Evolutionary conservation across 441 rosid species (phyloP).

Genomic region (Geranium incanum): DNA sequence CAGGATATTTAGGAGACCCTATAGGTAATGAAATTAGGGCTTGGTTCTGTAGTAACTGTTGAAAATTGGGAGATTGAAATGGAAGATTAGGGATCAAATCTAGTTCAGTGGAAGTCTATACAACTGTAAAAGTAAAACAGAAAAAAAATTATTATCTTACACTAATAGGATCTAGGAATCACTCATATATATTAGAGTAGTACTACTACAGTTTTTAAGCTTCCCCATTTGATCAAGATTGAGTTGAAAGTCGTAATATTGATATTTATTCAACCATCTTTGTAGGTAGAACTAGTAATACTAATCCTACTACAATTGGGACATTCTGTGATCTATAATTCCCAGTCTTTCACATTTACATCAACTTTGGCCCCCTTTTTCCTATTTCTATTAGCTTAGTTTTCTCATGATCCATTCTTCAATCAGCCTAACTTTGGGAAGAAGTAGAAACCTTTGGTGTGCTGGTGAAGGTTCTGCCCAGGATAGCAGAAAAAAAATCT

Average conservation of each 20-base stretch:
- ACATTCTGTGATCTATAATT: not conserved
- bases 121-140: not conserved
- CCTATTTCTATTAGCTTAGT: not conserved
- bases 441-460: not conserved
- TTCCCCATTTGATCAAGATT: not conserved
- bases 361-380: not conserved
- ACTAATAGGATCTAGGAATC: not conserved
- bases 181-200: not conserved
- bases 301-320: not conserved
- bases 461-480: not conserved
- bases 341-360: not conserved
- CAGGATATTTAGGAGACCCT: not conserved
- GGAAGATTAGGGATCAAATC: not conserved
- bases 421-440: not conserved
- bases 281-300: not conserved
- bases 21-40: not conserved
- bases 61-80: not conserved
- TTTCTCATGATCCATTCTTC: not conserved
- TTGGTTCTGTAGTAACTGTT: not conserved
- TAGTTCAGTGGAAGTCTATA: not conserved
- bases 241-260: not conserved
- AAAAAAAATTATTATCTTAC: not conserved
- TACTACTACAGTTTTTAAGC: not conserved
- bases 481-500: constrained; percentile 5
- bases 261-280: not conserved